These are phyloP conservation scores for Termitomyces sp. DNA, from an alignment of 768 basidiomycete species.

Conservation along the genomic window DNA sequence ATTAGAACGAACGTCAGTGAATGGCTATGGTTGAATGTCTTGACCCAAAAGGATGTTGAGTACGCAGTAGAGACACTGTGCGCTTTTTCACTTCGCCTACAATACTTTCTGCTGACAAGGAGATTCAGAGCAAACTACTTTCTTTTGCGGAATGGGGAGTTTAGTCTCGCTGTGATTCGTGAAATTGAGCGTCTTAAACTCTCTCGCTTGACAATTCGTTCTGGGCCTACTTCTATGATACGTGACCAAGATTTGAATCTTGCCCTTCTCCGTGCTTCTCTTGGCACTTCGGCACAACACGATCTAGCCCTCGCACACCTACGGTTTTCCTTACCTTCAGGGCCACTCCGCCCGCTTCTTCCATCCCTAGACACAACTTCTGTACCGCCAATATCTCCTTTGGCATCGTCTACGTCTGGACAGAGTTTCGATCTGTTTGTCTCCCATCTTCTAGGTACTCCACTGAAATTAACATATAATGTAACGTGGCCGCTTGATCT, in stretches of 20 bases:
- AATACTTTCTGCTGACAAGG: slow-evolving; percentile 5
- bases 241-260: slow-evolving; percentile 88
- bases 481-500: slow-evolving; percentile 88
- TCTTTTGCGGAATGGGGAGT: slow-evolving; percentile 84
- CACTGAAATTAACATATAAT: slow-evolving; percentile 60
- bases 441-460: slow-evolving; percentile 75
- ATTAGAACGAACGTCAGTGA: slow-evolving; percentile 83
- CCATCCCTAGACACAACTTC: slow-evolving; percentile 51
- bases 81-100: slow-evolving; percentile 20
- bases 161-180: slow-evolving; percentile 74
- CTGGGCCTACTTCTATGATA: slow-evolving; percentile 68
- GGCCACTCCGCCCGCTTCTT: slow-evolving; percentile 75
- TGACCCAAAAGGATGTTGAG: slow-evolving; percentile 78
- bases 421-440: slow-evolving; percentile 52
- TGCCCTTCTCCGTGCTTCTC: slow-evolving; percentile 78
- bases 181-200: slow-evolving; percentile 83
- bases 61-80: slow-evolving; percentile 83
- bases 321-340: slow-evolving; percentile 72
- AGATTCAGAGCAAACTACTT: slow-evolving; percentile 77
- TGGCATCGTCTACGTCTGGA: slow-evolving; percentile 25
- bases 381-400: slow-evolving; percentile 26
- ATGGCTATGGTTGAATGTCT: slow-evolving; percentile 90
- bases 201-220: slow-evolving; percentile 65
- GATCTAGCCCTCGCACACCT: slow-evolving; percentile 72
- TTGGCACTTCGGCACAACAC: slow-evolving; percentile 85